Evolutionary conservation across 1,284 basidiomycete species (phyloP).

Genomic region (Leucoagaricus sp.): DNA sequence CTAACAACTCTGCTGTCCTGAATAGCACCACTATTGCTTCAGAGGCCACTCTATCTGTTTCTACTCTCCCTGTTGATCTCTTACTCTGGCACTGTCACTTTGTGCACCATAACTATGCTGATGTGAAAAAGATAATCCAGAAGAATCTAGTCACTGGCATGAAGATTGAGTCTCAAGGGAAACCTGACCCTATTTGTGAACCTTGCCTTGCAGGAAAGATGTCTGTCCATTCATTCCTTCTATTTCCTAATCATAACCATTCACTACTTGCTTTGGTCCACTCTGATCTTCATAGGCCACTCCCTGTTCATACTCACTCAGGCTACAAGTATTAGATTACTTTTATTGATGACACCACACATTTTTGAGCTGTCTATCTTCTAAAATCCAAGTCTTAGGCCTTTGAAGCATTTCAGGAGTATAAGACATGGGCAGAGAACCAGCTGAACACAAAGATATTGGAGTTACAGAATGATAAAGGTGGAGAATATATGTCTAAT

Average conservation of each 20-base stretch:
- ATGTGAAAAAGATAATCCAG: too few species aligned
- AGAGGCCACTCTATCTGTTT: neutral
- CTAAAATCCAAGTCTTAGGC: too few species aligned
- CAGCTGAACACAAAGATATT: too few species aligned
- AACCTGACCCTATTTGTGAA: too few species aligned
- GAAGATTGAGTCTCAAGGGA: too few species aligned
- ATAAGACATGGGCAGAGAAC: too few species aligned
- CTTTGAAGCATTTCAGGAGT: too few species aligned
- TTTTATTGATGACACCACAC: slow-evolving; percentile 34
- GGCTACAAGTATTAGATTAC: slow-evolving; percentile 34
- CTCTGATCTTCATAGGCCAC: too few species aligned
- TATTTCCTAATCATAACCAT: neutral
- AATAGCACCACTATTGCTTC: neutral
- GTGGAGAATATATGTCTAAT: too few species aligned
- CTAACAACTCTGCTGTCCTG: neutral
- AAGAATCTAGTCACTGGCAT: too few species aligned
- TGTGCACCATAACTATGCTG: slow-evolving; percentile 17
- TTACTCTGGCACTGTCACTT: slow-evolving; percentile 1
- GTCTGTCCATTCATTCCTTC: slow-evolving; percentile 22
- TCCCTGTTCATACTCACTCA: slow-evolving; percentile 20
- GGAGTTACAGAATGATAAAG: too few species aligned
- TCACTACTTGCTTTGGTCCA: slow-evolving; percentile 32
- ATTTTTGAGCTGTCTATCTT: too few species aligned
- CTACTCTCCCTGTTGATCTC: neutral
- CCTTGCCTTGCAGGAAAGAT: slow-evolving; percentile 30